Conservation (phyloP, 106 monocot species). For the Hemerocallis citrina region DNA sequence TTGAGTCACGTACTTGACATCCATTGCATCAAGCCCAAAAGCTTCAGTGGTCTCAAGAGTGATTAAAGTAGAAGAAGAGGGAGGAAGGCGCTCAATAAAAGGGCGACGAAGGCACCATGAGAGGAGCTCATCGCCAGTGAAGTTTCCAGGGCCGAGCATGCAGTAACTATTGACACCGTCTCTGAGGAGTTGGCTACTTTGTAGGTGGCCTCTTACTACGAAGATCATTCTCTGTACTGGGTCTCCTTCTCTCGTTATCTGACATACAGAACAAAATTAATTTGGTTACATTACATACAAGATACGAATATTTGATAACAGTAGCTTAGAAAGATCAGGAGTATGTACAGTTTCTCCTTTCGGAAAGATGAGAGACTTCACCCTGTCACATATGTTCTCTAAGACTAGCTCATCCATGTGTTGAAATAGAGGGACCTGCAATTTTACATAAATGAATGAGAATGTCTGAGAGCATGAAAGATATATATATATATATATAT, state of each 20-base stretch:
- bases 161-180: slow-evolving; percentile 75
- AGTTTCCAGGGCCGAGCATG: slow-evolving; percentile 91
- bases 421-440: slow-evolving; percentile 80
- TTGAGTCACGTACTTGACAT: slow-evolving; percentile 91
- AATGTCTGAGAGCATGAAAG: too few relatives aligned
- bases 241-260: slow-evolving; percentile 82
- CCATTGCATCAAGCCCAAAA: slow-evolving; percentile 60
- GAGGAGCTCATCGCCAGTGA: slow-evolving; percentile 88
- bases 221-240: slow-evolving; percentile 81
- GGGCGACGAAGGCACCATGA: slow-evolving; percentile 89
- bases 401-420: slow-evolving; percentile 86
- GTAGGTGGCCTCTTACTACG: slow-evolving; percentile 76
- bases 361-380: slow-evolving; percentile 77
- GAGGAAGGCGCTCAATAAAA: slow-evolving; percentile 72
- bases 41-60: slow-evolving; percentile 74
- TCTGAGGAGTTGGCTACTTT: slow-evolving; percentile 68
- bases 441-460: too few relatives aligned
- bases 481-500: too few relatives aligned
- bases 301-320: too few relatives aligned
- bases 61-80: slow-evolving; percentile 54
- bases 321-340: not conserved
- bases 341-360: slow-evolving; percentile 77
- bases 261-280: not conserved
- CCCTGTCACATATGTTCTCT: slow-evolving; percentile 91
- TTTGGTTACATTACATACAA: not conserved